Evolutionary conservation across 2,329 filamentous ascomycete species (phyloP).

Genomic region (Trichophyton benhamiae): DNA sequence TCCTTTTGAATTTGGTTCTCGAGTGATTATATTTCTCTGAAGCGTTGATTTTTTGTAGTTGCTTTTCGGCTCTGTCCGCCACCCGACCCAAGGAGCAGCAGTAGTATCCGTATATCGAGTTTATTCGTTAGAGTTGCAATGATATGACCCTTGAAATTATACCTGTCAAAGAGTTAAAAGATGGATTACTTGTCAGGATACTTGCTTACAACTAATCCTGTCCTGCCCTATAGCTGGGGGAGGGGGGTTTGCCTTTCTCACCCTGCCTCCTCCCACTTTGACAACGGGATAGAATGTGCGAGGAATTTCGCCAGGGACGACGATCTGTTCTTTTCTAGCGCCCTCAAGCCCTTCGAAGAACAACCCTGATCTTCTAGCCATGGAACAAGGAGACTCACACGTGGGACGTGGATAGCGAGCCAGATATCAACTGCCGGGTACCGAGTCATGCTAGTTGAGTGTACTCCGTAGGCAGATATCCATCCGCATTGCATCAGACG

Average conservation of each 20-base stretch:
- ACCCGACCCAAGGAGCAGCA: not conserved
- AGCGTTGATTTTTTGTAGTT: not conserved
- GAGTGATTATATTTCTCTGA: not conserved
- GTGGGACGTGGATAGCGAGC: not conserved
- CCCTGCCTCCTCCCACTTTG: not conserved
- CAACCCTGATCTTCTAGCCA: not conserved
- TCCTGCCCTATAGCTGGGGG: not conserved
- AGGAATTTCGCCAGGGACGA: not conserved
- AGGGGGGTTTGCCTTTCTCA: not conserved
- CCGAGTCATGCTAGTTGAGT: too few relatives aligned
- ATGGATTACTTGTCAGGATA: not conserved
- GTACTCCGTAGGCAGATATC: too few relatives aligned
- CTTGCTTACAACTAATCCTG: not conserved
- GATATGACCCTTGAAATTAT: not conserved
- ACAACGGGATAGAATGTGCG: not conserved
- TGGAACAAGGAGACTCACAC: not conserved
- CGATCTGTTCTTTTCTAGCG: not conserved
- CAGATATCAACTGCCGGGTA: not conserved
- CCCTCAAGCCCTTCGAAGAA: not conserved
- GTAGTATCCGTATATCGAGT: not conserved
- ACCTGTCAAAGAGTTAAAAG: not conserved
- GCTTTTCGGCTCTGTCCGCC: not conserved
- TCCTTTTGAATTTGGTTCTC: not conserved
- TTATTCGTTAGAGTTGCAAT: not conserved
- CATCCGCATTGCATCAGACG: too few relatives aligned